Evolutionary conservation across 192 early-diverging fungal genomes (phyloP).

Genomic region (Dimargaris xerosporica): DNA sequence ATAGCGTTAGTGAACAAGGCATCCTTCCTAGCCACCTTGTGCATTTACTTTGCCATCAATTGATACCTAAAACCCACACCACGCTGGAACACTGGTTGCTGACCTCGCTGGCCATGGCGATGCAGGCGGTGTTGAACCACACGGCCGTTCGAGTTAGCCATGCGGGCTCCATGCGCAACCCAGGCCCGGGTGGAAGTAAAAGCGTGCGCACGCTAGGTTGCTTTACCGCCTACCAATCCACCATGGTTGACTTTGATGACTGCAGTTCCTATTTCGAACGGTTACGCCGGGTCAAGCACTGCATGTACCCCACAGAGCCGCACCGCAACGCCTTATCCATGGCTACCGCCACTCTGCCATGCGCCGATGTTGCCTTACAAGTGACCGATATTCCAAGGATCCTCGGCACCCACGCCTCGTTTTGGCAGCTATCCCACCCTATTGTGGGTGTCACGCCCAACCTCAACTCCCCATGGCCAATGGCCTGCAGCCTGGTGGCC

Average conservation of each 20-base stretch:
- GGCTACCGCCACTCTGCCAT: too few species aligned
- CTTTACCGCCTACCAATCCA: conserved; percentile 14
- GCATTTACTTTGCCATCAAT: neutral
- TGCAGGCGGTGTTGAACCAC: neutral
- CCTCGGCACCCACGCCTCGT: too few species aligned
- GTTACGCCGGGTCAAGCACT: neutral
- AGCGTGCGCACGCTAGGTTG: conserved; percentile 14
- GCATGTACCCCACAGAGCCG: neutral
- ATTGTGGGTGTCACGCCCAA: too few species aligned
- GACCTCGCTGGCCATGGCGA: neutral
- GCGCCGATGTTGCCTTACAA: too few species aligned
- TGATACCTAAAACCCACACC: neutral
- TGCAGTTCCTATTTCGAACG: neutral
- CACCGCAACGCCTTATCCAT: too few species aligned
- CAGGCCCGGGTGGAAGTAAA: neutral
- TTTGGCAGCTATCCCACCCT: too few species aligned
- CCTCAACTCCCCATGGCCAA: too few species aligned
- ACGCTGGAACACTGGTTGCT: neutral
- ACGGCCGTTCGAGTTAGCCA: neutral
- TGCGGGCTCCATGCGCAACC: neutral
- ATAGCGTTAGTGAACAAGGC: too few species aligned
- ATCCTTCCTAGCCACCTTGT: neutral
- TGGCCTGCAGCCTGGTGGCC: too few species aligned
- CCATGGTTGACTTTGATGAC: neutral
- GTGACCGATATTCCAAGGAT: too few species aligned